Conservation (phyloP, 441 rosid genomes). For the Breynia disticha region DNA sequence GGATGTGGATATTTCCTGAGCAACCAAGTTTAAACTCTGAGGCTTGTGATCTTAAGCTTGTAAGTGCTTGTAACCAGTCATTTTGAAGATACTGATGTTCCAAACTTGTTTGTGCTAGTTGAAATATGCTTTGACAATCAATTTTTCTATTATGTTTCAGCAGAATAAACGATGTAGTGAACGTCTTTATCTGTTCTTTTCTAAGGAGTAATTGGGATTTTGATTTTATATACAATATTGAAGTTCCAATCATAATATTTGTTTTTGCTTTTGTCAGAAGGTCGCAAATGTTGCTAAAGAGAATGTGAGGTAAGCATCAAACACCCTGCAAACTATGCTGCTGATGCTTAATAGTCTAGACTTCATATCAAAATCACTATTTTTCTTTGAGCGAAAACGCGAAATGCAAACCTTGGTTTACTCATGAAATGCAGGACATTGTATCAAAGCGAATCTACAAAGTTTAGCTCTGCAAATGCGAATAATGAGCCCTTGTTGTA, state of each 20-base stretch:
- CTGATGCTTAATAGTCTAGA: no score
- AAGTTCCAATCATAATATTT: conserved; percentile 5
- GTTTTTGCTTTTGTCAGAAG: conserved; percentile 15
- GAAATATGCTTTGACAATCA: neutral
- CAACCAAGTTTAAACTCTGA: conserved; percentile 11
- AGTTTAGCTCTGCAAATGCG: conserved; percentile 43
- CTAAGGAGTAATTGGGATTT: neutral
- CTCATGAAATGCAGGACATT: conserved; percentile 35
- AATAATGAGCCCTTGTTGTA: conserved; percentile 27
- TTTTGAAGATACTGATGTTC: neutral
- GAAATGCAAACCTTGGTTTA: neutral
- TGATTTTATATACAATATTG: conserved; percentile 7
- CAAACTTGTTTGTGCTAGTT: conserved; percentile 3
- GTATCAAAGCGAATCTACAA: conserved; percentile 39
- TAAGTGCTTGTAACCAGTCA: conserved; percentile 24
- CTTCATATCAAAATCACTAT: no score
- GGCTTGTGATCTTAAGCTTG: conserved; percentile 29
- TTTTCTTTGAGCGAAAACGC: no score
- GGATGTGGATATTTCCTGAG: conserved; percentile 39
- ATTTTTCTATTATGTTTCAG: neutral
- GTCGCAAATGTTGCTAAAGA: conserved; percentile 12
- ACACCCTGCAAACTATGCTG: conserved; percentile 24
- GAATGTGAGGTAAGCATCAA: conserved; percentile 24
- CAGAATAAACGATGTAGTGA: no score
- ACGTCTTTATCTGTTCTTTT: no score